Base-by-base conservation (phyloP, 164 flowering plant genomes). In the Berberis vulgaris region DNA sequence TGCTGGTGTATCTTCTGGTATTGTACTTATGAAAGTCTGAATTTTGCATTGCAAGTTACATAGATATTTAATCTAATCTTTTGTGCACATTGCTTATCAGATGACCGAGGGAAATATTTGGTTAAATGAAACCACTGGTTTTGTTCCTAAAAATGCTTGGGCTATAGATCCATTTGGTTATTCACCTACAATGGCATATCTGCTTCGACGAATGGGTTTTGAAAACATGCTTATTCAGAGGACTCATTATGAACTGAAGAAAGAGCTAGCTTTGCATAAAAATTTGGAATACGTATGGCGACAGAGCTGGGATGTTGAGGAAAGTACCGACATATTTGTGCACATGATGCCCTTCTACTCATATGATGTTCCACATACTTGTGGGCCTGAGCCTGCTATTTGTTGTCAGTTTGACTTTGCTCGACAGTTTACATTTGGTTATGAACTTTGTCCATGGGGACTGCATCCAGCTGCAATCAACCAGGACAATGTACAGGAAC, bases 291-390 rank as follows among this genome's bases (percentile, higher is more conserved):
- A 83, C 59, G 61, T 95, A 50, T 95, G 99, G 99, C 79, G 97
- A 8, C 99, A 95, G 76, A 87, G 86, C 76, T 91, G 99, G 99
- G 99, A 95, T 78, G 67, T 72, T 43, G 89, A 81, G 55, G 97
- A 89, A 83, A 82, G 83, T 43, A 89, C 97, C 54, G 99, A 95
- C 72, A 91, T 95, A 62, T 95, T 95, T 75, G 97, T 89, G 54
- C 99, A 95, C 74, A 91, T 89, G 97, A 95, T 91, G 97, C 97
- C 97, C 45, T 95, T 95, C 61, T 95, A 95, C 74, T 91, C 97
- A 6, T 95, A 95, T 76, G 99, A 95, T 78, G 76, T 95, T 60
- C 97, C 97, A 4, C 99, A 95, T 64, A 95, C 99, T 11, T 95
- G 99, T 82, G 99, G 99, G 8, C 99, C 97, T 6, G 97, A 95